Base-by-base conservation (phyloP, 140 eudicot species). In the Stevia rebaudiana region DNA sequence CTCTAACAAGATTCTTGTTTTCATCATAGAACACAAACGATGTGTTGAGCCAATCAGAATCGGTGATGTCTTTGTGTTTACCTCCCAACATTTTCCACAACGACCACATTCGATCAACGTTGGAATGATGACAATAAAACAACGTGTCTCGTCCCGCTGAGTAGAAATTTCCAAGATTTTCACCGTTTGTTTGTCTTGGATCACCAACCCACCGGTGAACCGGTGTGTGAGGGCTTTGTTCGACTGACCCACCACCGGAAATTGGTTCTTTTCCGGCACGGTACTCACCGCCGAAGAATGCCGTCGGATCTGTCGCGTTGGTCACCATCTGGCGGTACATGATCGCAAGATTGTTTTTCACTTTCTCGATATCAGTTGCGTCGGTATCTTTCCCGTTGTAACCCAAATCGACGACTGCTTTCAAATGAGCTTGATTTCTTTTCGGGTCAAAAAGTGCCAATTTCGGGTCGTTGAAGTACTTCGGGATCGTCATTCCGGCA, bases 11-110 rank as follows among this genome's bases (percentile, higher is more conserved):
- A 16, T 79, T 64, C 6, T 72, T 82, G 42, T 88, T 76, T 23
- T 88, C 96, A 4, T 88, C 90, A 8, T 82, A 88, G 58, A 88
- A 82, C 1, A 88, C 42, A 25, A 88, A 88, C 0, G 86, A 73
- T 0, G 84, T 12, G 16, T 85, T 63, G 9, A 88, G 68, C 79
- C 79, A 88, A 72, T 88, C 96, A 0, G 72, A 33, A 40, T 85
- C 90, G 0, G 68, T 78, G 18, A 80, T 33, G 37, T 88, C 96
- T 44, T 68, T 46, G 0, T 81, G 77, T 51, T 64, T 85, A 0
- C 87, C 85, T 0, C 95, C 95, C 11, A 78, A 24, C 51, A 81
- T 78, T n/a, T 84, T 88, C 96, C 96, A 88, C 6, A 88, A 18
- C 5, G 65, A 63, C 95, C 95, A 87, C 95, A 87, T 65, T 36